These are phyloP conservation scores for Artemisia tridentata DNA, from an alignment of 129 eudicot species.

Conservation along the genomic window DNA sequence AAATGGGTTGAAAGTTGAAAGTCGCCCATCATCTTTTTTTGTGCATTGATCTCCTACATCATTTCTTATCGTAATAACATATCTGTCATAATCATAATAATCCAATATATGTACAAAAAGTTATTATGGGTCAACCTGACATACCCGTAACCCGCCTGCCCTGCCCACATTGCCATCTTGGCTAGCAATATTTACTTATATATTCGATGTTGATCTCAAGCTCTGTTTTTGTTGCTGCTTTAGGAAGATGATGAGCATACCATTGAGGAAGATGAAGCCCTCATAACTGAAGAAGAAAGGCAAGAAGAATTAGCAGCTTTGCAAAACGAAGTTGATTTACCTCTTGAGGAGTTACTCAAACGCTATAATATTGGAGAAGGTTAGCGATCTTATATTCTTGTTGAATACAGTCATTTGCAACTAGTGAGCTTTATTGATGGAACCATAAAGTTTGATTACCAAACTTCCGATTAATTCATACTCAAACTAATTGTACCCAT, in stretches of 20 bases:
- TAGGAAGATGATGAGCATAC: slow-evolving; percentile 99
- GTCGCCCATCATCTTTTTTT: too few species aligned
- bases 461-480: too few species aligned
- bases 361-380: slow-evolving; percentile 66
- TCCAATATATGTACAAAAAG: too few species aligned
- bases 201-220: slow-evolving; percentile 17
- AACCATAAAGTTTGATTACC: too few species aligned
- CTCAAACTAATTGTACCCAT: not conserved
- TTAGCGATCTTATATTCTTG: slow-evolving; percentile 16
- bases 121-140: too few species aligned
- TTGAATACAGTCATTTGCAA: not conserved
- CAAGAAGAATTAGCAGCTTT: slow-evolving; percentile 81
- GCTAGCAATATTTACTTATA: too few species aligned
- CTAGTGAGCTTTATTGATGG: not conserved
- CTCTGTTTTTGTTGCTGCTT: slow-evolving; percentile 35
- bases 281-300: slow-evolving; percentile 82
- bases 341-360: slow-evolving; percentile 75
- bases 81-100: too few species aligned
- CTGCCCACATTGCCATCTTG: too few species aligned
- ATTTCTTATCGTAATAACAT: too few species aligned
- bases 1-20: slow-evolving; percentile 4
- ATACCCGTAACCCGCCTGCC: too few species aligned
- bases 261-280: slow-evolving; percentile 94
- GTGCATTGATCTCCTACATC: too few species aligned
- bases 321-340: slow-evolving; percentile 84